phyloP scores from a whole-genome alignment of 2,329 filamentous ascomycete species.

The Massarina eburnea region DNA sequence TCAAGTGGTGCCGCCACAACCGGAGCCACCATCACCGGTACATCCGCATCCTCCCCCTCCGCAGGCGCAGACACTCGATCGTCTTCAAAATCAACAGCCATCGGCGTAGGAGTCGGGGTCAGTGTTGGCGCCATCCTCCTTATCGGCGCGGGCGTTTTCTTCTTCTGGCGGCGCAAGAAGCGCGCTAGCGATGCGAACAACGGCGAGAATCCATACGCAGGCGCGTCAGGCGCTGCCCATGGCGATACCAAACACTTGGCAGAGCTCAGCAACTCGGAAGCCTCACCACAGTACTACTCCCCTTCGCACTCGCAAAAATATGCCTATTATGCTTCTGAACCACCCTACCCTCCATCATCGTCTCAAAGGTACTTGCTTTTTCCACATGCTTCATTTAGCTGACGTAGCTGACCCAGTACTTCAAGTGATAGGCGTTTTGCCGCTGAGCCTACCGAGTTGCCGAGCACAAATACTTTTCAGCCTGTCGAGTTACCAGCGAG shows the following conservation, averaged over 20 bases:
- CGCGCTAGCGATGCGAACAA: not conserved
- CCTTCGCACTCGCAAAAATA: slow-evolving; percentile 5
- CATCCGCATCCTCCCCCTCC: not conserved
- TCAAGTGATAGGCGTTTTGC: not conserved
- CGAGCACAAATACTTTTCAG: not conserved
- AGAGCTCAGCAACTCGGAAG: not conserved
- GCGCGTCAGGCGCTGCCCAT: not conserved
- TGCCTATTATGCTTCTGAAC: slow-evolving; percentile 4
- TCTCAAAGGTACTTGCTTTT: slow-evolving; percentile 3
- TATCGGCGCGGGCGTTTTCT: slow-evolving; percentile 8
- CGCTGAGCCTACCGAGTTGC: slow-evolving; percentile 1
- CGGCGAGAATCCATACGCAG: not conserved
- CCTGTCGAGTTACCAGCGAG: slow-evolving; percentile 11
- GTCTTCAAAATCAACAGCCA: slow-evolving; percentile 8
- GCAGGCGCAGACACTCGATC: not conserved
- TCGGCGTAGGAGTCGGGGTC: slow-evolving; percentile 18
- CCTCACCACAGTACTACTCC: slow-evolving; percentile 1
- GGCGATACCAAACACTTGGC: not conserved
- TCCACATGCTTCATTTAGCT: not conserved
- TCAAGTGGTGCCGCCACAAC: not conserved
- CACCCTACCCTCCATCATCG: not conserved
- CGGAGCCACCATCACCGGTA: not conserved
- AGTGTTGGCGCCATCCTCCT: slow-evolving; percentile 10
- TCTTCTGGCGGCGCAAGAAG: slow-evolving; percentile 14
- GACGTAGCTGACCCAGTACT: not conserved